Percentiles rank a stretch among this genome's conserved stretches.
These are phyloP conservation scores for Strobilomyces confusus DNA, from an alignment of 768 basidiomycete species.

Conservation along the genomic window DNA sequence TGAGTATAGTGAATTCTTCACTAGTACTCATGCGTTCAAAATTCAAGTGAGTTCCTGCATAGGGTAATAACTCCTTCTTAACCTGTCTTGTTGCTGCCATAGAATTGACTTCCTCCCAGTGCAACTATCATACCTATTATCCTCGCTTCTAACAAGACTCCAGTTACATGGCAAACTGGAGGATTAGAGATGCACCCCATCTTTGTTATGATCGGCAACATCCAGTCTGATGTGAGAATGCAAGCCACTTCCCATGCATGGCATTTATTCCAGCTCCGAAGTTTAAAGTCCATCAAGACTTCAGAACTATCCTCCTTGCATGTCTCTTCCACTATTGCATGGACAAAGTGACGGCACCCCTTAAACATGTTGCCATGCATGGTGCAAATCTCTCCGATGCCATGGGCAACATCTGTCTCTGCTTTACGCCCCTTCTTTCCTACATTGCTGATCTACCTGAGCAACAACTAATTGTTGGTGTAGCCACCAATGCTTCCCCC, in stretches of 20 bases:
- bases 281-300: too few species aligned
- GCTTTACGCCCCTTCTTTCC: not conserved
- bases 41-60: too few species aligned
- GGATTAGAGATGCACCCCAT: not conserved
- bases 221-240: not conserved
- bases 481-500: not conserved
- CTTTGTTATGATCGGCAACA: not conserved
- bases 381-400: not conserved
- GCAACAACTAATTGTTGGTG: conserved; percentile 1
- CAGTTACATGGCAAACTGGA: not conserved
- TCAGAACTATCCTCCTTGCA: too few species aligned
- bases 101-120: too few species aligned
- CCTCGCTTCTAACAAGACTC: not conserved
- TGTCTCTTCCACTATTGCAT: too few species aligned
- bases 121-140: not conserved
- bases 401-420: not conserved
- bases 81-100: too few species aligned
- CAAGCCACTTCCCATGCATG: not conserved
- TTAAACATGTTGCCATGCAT: not conserved
- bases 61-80: too few species aligned
- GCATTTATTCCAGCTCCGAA: not conserved
- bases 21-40: too few species aligned
- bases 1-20: too few species aligned
- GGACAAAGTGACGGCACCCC: not conserved
- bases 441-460: conserved; percentile 2